Evolutionary conservation across 163 green algal genomes (phyloP).

Genomic region (Scenedesmus sp.): DNA sequence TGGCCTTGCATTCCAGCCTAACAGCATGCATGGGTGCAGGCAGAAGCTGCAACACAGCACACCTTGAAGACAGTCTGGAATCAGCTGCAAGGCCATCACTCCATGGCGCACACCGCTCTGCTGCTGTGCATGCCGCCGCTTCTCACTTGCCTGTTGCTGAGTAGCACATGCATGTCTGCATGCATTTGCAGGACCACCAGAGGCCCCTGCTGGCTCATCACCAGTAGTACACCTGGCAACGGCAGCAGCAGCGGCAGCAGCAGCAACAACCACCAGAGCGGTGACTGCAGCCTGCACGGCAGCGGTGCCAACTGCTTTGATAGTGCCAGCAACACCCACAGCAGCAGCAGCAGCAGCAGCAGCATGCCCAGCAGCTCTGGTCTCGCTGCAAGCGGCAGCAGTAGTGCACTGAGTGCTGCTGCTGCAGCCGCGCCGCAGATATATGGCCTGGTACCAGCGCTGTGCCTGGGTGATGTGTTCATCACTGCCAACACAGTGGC

Average conservation of each 20-base stretch:
- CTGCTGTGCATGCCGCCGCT: not conserved
- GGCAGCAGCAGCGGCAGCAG: not conserved
- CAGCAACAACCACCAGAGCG: not conserved
- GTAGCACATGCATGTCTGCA: not conserved
- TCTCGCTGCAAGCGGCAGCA: not conserved
- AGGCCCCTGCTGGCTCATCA: not conserved
- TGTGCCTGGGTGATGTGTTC: conserved; percentile 51
- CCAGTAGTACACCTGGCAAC: not conserved
- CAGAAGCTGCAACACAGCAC: no score
- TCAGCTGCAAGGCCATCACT: no score
- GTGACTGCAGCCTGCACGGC: not conserved
- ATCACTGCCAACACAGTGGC: conserved; percentile 50
- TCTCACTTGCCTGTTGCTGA: not conserved
- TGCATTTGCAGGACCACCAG: not conserved
- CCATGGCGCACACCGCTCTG: no score
- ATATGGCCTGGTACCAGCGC: conserved; percentile 40
- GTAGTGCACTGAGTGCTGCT: not conserved
- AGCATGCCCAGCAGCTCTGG: not conserved
- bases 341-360: conserved; percentile 22
- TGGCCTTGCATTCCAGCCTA: not conserved
- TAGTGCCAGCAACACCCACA: not conserved
- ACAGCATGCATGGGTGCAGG: no score
- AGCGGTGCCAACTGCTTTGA: not conserved
- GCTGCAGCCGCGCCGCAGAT: not conserved
- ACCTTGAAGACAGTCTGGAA: no score